phyloP scores from a whole-genome alignment of 768 basidiomycete genomes.

The Amanita rimosa region DNA sequence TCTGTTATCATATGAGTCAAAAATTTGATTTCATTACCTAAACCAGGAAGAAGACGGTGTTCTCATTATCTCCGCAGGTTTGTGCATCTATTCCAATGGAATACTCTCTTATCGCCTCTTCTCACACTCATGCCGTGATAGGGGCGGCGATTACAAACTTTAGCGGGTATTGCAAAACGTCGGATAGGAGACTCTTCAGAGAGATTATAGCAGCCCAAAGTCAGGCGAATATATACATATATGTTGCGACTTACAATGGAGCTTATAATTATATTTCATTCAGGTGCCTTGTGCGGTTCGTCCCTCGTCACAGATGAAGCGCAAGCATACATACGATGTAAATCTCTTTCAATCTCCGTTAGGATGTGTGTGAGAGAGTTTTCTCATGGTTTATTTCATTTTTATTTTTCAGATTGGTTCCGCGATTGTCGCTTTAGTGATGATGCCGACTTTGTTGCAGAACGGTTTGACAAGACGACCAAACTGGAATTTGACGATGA shows the following conservation, averaged over 20 bases:
- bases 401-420: constrained; percentile 26
- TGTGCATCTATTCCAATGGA: neutral
- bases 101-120: neutral
- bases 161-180: constrained; percentile 2
- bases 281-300: constrained; percentile 3
- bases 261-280: neutral
- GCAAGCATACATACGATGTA: neutral
- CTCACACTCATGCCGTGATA: neutral
- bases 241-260: too few relatives aligned
- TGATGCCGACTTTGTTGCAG: constrained; percentile 24
- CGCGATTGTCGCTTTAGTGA: constrained; percentile 23
- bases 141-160: constrained; percentile 3
- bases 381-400: neutral
- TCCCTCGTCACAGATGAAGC: constrained; percentile 4
- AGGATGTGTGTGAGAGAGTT: too few relatives aligned
- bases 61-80: constrained; percentile 2
- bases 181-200: neutral
- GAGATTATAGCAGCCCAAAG: constrained; percentile 6
- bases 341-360: neutral
- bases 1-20: too few relatives aligned
- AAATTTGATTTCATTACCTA: too few relatives aligned
- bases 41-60: constrained; percentile 1
- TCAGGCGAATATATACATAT: neutral
- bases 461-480: constrained; percentile 29
- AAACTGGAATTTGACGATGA: constrained; percentile 27